Evolutionary conservation across 1,139 yeast species (phyloP).

Genomic region (Kluyveromyces sp.): DNA sequence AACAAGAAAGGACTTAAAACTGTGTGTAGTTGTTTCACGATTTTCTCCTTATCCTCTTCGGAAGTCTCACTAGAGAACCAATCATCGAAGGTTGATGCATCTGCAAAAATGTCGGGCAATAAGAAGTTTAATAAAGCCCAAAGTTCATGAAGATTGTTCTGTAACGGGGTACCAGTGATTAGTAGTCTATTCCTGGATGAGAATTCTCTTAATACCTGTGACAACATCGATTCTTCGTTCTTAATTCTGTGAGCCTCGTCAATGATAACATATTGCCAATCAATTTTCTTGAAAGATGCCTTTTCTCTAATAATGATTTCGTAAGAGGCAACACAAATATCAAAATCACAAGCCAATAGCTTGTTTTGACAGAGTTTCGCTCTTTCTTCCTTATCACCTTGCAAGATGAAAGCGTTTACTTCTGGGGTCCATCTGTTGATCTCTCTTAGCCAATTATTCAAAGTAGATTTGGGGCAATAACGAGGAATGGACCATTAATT

Average conservation of each 20-base stretch:
- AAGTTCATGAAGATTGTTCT: conserved; percentile 86
- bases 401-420: conserved; percentile 76
- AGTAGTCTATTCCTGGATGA: conserved; percentile 76
- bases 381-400: conserved; percentile 81
- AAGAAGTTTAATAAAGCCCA: conserved; percentile 92
- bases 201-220: conserved; percentile 82
- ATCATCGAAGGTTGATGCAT: conserved; percentile 79
- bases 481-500: conserved; percentile 84
- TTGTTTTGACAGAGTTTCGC: conserved; percentile 49
- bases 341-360: conserved; percentile 69
- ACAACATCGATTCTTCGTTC: conserved; percentile 83
- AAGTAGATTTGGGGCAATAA: conserved; percentile 87
- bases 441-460: conserved; percentile 94
- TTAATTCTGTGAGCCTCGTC: conserved; percentile 97
- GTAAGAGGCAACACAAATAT: conserved; percentile 81
- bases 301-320: conserved; percentile 92
- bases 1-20: conserved; percentile 80
- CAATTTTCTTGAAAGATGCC: conserved; percentile 65
- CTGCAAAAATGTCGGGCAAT: conserved; percentile 91
- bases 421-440: conserved; percentile 94
- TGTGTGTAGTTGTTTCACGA: conserved; percentile 78
- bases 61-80: conserved; percentile 59
- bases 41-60: conserved; percentile 57
- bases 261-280: conserved; percentile 90
- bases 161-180: conserved; percentile 94